phyloP scores from a whole-genome alignment of 805 yeast genomes.

The Candida ovalis region DNA sequence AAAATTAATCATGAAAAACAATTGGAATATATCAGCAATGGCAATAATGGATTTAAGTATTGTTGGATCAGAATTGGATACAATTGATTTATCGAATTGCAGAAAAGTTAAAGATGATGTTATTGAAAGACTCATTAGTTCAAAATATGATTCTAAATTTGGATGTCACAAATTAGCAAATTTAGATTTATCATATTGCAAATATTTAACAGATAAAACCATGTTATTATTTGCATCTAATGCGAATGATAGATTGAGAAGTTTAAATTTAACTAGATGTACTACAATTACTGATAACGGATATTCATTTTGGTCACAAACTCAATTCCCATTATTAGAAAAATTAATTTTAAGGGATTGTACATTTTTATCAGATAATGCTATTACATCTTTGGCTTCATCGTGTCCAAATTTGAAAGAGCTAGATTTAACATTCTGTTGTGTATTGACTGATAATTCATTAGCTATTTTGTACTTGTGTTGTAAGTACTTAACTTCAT shows the following conservation, averaged over 20 bases:
- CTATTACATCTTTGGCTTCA: constrained; percentile 58
- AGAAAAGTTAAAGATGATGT: constrained; percentile 71
- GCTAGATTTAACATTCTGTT: constrained; percentile 68
- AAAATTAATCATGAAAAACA: constrained; percentile 57
- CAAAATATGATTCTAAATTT: constrained; percentile 29
- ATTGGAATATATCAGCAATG: constrained; percentile 78
- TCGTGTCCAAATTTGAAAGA: constrained; percentile 55
- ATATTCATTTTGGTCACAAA: constrained; percentile 59
- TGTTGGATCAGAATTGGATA: constrained; percentile 55
- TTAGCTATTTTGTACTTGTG: constrained; percentile 64
- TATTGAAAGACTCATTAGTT: constrained; percentile 63
- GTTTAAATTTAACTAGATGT: constrained; percentile 66
- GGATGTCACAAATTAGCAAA: constrained; percentile 60
- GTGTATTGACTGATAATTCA: constrained; percentile 67
- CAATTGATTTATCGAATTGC: constrained; percentile 67
- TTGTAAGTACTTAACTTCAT: constrained; percentile 49
- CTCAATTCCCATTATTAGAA: constrained; percentile 49
- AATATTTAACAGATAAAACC: constrained; percentile 64
- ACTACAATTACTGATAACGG: constrained; percentile 77
- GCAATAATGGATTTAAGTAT: constrained; percentile 75
- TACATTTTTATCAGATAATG: constrained; percentile 64
- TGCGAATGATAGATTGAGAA: constrained; percentile 51
- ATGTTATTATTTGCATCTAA: constrained; percentile 60
- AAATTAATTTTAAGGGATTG: constrained; percentile 63
- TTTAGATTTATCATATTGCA: constrained; percentile 68